These are phyloP conservation scores for Globisporangium splendens DNA, from an alignment of 352 stramenopile genomes.

Conservation along the genomic window DNA sequence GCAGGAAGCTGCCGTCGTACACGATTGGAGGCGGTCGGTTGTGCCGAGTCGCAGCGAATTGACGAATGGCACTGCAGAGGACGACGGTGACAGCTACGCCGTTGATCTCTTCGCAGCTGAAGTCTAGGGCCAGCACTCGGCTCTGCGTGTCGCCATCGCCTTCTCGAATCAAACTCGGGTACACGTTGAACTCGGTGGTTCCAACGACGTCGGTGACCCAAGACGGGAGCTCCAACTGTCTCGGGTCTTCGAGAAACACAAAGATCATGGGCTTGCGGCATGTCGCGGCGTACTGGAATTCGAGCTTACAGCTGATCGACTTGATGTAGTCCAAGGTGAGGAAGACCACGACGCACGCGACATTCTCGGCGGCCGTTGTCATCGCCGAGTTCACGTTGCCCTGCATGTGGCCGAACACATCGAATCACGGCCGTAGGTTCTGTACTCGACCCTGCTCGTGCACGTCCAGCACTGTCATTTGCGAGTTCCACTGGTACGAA, in stretches of 20 bases:
- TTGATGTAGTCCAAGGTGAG: constrained; percentile 40
- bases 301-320: constrained; percentile 56
- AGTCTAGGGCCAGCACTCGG: constrained; percentile 30
- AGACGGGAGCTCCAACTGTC: constrained; percentile 20
- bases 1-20: constrained; percentile 39
- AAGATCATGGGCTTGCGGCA: constrained; percentile 46
- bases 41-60: constrained; percentile 26
- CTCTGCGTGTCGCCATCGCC: neutral
- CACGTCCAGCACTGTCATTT: constrained; percentile 34
- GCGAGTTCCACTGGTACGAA: constrained; percentile 53
- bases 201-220: constrained; percentile 37
- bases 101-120: constrained; percentile 22
- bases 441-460: constrained; percentile 37
- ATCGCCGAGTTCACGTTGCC: constrained; percentile 64
- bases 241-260: constrained; percentile 35
- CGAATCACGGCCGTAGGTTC: constrained; percentile 44
- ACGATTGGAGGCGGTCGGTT: constrained; percentile 20
- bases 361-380: constrained; percentile 48
- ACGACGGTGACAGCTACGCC: constrained; percentile 27
- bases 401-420: constrained; percentile 64
- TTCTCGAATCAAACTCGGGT: constrained; percentile 25
- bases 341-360: constrained; percentile 54
- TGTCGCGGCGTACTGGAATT: constrained; percentile 44
- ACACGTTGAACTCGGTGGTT: constrained; percentile 30
- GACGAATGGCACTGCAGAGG: constrained; percentile 40